Base-by-base conservation (phyloP, 768 basidiomycete species). In the Tricholoma sp. region DNA sequence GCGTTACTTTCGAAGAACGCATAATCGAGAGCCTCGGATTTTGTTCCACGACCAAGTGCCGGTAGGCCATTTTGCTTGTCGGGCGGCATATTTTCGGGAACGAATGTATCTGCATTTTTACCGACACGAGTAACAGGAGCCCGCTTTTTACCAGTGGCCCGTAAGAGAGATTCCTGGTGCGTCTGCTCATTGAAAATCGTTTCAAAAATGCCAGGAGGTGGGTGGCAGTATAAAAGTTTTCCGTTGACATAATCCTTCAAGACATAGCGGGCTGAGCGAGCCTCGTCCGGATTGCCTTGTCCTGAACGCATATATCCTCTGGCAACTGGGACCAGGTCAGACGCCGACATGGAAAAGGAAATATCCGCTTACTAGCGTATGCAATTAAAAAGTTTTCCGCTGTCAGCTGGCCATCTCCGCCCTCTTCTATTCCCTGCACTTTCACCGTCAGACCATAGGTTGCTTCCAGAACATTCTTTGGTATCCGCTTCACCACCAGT, bases 231-330 rank as follows among this genome's bases (percentile, higher is more conserved):
- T 8, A 98, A 79, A 0, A 99, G 79, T 64, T 92, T 94, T 22
- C 91, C 97, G 63, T 89, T 94, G 59, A 98, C 94, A 66, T 95
- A 99, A 73, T 99, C 97, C 71, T 99, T 99, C 50, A 99, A 79
- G 56, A 99, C 78, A 67, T 89, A 88, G 57, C 97, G 85, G 14
- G 96, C 92, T 0, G 97, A 84, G 52, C 94, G 87, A 29, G 97
- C 93, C 67, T 98, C 94, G 67, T 99, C 97, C 9, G 96, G 95
- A 72, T 95, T 97, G 43, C 97, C 97, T 74, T 95, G 93, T 0
- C 96, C 93, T 0, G 94, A 85, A 37, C 96, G 85, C 66, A 86
- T 90, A 71, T 89, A 97, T 32, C 97, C 97, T 63, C 96, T 79
- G 27, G 85, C 96, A 65, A 98, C 97, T 99, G 60, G 34, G 8